Conservation (phyloP, 352 stramenopile species). For the Phytophthora pinifolia region DNA sequence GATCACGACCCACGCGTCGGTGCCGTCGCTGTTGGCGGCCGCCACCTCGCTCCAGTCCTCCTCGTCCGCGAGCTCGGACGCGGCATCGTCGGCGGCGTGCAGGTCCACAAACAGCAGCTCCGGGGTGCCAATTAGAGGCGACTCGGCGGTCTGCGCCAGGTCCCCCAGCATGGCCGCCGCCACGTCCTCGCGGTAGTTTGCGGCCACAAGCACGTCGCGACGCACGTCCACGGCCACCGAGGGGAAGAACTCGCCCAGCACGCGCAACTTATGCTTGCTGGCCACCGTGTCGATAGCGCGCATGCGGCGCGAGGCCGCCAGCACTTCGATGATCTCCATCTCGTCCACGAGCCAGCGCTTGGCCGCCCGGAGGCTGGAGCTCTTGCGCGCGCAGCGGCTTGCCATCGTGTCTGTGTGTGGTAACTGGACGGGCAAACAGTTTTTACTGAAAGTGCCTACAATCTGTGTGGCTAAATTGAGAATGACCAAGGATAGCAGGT, state of each 20-base stretch:
- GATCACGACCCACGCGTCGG: constrained; percentile 52
- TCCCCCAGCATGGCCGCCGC: constrained; percentile 65
- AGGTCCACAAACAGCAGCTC: constrained; percentile 44
- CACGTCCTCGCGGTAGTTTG: constrained; percentile 66
- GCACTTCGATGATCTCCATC: constrained; percentile 28
- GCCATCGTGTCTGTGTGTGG: constrained; percentile 17
- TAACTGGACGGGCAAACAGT: too few species aligned
- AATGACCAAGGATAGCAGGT: constrained; percentile 5
- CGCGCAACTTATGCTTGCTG: constrained; percentile 45
- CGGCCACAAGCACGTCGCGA: constrained; percentile 59
- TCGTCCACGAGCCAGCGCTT: constrained; percentile 38
- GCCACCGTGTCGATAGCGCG: constrained; percentile 35
- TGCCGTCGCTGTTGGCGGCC: constrained; percentile 22
- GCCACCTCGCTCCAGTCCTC: constrained; percentile 63
- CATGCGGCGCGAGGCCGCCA: constrained; percentile 25
- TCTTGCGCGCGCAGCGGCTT: constrained; percentile 35
- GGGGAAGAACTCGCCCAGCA: constrained; percentile 65
- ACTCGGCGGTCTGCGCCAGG: constrained; percentile 31
- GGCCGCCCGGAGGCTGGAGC: constrained; percentile 25
- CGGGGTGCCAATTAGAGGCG: neutral
- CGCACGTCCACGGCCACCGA: constrained; percentile 44
- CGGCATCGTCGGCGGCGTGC: constrained; percentile 29
- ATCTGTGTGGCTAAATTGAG: constrained; percentile 18
- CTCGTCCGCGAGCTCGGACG: constrained; percentile 37
- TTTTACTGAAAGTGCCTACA: neutral